Evolutionary conservation across 1,139 yeast species (phyloP), one percentile per base, ranked within the genome.

Genomic region (Lodderomyces metapsilosis): DNA sequence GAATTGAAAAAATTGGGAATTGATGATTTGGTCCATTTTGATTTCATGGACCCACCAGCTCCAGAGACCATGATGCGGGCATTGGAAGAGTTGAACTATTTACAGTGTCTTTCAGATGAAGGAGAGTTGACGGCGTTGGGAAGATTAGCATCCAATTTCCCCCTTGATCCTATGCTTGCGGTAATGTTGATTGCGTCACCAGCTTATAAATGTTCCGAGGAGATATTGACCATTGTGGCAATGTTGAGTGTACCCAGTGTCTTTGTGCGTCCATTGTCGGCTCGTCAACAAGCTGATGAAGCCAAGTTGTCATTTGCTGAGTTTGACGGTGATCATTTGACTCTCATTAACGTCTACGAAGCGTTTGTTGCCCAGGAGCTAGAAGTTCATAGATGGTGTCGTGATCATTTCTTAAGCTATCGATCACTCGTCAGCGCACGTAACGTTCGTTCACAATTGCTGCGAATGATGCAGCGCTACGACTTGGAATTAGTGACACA

Each of bases 1-100:
- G 96, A 92, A 62, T 74, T 92, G 62, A 92, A 92, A 63, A 92
- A 92, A 64, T 76, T 92, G 47, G 98, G 98, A 16, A 79, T 92
- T 51, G 96, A 92, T 59, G 98, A 92, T 64, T 78, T 92, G 59
- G 98, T 92, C 24, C 98, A 92, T 64, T 92, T 92, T 59, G 98
- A 92, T 62, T 92, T 92, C 58, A 92, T 92, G 96, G 98, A 92
- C 59, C 98, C 98, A 7, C 98, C 98, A n/a, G 98, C 98, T 1
- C 98, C 98, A 4, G 98, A 92, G 64, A 92, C 98, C 7, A 92
- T 92, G 98, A 91, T 92, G 98, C 78, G 98, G 61, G 98, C 98
- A 0, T 71, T 92, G 52, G 98, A 92, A 64, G 98, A 92, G 63
- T 76, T 92, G 57, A 91, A 92, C 59, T 92, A 88, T 59, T 72